A percentile compares a stretch with the other conserved stretches of the same genome.
These are phyloP conservation scores for Ophiostoma ulmi DNA, from an alignment of 2,329 filamentous ascomycete species.

Conservation along the genomic window DNA sequence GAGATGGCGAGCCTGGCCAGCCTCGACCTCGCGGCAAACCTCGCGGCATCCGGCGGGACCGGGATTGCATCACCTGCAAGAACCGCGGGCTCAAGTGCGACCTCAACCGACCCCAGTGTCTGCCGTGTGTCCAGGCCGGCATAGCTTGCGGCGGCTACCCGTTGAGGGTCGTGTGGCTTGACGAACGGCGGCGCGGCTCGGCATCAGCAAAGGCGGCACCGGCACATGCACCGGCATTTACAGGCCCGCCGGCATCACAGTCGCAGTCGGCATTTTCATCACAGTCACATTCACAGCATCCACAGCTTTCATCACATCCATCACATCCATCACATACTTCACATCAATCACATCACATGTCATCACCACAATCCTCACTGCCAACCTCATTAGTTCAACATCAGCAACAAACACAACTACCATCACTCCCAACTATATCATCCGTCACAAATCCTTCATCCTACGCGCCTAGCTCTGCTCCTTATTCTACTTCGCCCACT, in stretches of 20 bases:
- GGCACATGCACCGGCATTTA: not conserved
- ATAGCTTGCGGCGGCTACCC: constrained; percentile 34
- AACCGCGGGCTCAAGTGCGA: constrained; percentile 27
- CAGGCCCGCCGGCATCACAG: not conserved
- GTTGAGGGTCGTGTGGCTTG: constrained; percentile 34
- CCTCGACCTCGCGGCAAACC: constrained; percentile 24
- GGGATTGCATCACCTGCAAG: constrained; percentile 28
- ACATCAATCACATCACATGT: not conserved
- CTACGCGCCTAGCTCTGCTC: not conserved
- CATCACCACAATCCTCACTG: not conserved
- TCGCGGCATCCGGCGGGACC: constrained; percentile 26
- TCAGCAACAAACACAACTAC: constrained; percentile 6
- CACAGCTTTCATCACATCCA: not conserved
- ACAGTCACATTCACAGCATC: constrained; percentile 8
- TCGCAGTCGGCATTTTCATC: not conserved
- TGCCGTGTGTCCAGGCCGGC: constrained; percentile 30
- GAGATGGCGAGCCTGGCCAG: not conserved
- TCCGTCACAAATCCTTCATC: not conserved
- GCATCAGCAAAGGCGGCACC: not conserved
- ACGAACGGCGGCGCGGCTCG: constrained; percentile 14
- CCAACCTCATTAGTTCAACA: constrained; percentile 3
- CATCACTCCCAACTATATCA: constrained; percentile 1
- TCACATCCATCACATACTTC: not conserved
- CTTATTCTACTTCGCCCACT: not conserved
- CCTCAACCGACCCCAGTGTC: constrained; percentile 28